Evolutionary conservation across 495 filamentous ascomycete species (phyloP), one percentile per base, ranked within the genome.

Genomic region (Parathielavia hyrcaniae): DNA sequence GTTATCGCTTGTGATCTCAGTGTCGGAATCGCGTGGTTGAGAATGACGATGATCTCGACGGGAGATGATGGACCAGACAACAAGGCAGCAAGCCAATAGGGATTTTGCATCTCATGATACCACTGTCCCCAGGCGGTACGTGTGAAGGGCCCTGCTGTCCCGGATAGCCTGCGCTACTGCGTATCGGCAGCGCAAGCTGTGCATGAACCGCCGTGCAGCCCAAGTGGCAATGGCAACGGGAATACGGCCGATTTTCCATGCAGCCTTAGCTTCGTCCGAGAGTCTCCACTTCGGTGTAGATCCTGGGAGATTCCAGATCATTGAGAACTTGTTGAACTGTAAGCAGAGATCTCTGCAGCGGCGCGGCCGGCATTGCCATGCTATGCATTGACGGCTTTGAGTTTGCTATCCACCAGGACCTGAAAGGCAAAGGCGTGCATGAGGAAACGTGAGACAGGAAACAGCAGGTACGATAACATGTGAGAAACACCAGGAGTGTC

Each of bases 171-270:
- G 23, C 35, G 38, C 53, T 45, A 40, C 53, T 56, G 53, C 53
- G 53, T 40, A 22, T 45, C 55, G 55, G 55, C 55, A 51, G 44
- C 36, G 47, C 46, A 36, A 44, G 39, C 34, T 58, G 39, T 58
- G 55, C 55, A 58, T 58, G 47, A 58, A 50, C 55, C 55, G 55
- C 55, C 35, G 46, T 43, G 55, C 55, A 51, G 55, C 23, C 9
- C 44, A 14, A 43, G 19, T 30, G 22, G 19, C 12, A 17, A 41
- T n/a, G 14, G 32, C 30, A 32, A 32, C 32, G 53, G 30, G 47
- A 34, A 38, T 9, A 14, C 32, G 20, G 23, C 30, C 50, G 36
- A 23, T 22, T 38, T 30, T 43, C 16, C 38, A 41, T 53, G 34
- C 19, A 17, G 43, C 19, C 49, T 51, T 51, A 51, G 49, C 49